phyloP scores from a whole-genome alignment of 2,329 filamentous ascomycete genomes.

The Sporothrix pallida region DNA sequence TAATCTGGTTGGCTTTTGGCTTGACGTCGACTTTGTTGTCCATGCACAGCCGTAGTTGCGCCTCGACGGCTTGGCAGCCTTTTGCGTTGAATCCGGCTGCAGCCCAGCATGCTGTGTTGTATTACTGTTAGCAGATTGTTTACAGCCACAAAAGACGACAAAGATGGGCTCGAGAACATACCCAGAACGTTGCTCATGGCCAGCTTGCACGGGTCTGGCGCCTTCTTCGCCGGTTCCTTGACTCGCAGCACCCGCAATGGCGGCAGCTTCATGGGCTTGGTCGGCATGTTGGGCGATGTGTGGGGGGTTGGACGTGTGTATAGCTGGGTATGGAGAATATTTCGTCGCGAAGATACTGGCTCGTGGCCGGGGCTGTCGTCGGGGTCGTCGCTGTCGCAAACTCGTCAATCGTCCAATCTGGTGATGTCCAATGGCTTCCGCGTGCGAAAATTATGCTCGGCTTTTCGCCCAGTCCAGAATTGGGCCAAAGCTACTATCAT shows the following conservation, averaged over 20 bases:
- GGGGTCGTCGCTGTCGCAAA: slow-evolving; percentile 10
- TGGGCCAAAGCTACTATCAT: slow-evolving; percentile 22
- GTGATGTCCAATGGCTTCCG: slow-evolving; percentile 4
- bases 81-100: slow-evolving; percentile 71
- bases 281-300: slow-evolving; percentile 40
- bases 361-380: slow-evolving; percentile 1
- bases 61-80: slow-evolving; percentile 65
- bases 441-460: slow-evolving; percentile 29
- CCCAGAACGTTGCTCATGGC: slow-evolving; percentile 65
- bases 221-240: slow-evolving; percentile 58
- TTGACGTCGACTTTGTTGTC: slow-evolving; percentile 66
- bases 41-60: slow-evolving; percentile 73
- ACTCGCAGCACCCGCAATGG: slow-evolving; percentile 62
- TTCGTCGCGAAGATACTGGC: background rate
- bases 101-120: slow-evolving; percentile 77
- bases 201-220: slow-evolving; percentile 59
- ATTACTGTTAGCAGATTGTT: background rate
- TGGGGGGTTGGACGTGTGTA: slow-evolving; percentile 40
- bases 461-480: background rate
- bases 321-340: slow-evolving; percentile 42
- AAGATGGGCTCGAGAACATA: slow-evolving; percentile 43
- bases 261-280: slow-evolving; percentile 63
- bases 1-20: slow-evolving; percentile 75
- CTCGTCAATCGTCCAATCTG: slow-evolving; percentile 9
- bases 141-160: background rate